Evolutionary conservation across 345 rosid genomes (phyloP), one percentile per base, ranked within the genome.

Genomic region (Melaleuca alternifolia): DNA sequence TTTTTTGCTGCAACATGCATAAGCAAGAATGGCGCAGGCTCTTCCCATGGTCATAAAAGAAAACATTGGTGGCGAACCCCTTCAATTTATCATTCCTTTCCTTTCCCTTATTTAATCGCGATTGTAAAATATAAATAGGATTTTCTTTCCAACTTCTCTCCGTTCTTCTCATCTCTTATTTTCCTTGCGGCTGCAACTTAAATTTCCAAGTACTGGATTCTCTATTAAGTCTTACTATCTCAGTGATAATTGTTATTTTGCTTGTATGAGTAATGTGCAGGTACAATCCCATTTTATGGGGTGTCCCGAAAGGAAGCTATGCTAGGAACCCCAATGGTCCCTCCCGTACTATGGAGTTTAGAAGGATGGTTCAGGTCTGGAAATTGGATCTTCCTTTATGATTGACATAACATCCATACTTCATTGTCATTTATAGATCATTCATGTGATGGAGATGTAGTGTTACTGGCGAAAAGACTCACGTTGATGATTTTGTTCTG

Each of bases 271-370:
- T 33, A 71, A 89, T 86, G 14, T 86, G 91, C 83, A 88, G 99
- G 92, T 97, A 97, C 90, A 94, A 97, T 95, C 99, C 98, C 84
- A 95, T 95, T 87, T 94, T 97, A 50, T 96, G 98, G 98, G 98
- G 98, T 75, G 96, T 95, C 88, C 98, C 99, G 52, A 97, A 97
- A 91, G 99, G 99, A 93, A 96, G 98, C 93, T 97, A 97, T 92
- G 93, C 99, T 54, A 94, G 95, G 89, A 90, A 92, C 84, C 93
- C 99, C 51, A 89, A 90, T 91, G 96, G 98, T 90, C 88, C 97
- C 61, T 90, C 87, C 88, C 97, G 99, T 84, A 90, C 89, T 83
- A 86, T 93, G 86, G 97, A 97, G 90, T 97, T 97, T 86, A 94
- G 99, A 91, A 95, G 88, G 91, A 97, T 97, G 98, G 94, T 97